Base-by-base conservation (phyloP, 139 green algal species). In the Microglena sp. region DNA sequence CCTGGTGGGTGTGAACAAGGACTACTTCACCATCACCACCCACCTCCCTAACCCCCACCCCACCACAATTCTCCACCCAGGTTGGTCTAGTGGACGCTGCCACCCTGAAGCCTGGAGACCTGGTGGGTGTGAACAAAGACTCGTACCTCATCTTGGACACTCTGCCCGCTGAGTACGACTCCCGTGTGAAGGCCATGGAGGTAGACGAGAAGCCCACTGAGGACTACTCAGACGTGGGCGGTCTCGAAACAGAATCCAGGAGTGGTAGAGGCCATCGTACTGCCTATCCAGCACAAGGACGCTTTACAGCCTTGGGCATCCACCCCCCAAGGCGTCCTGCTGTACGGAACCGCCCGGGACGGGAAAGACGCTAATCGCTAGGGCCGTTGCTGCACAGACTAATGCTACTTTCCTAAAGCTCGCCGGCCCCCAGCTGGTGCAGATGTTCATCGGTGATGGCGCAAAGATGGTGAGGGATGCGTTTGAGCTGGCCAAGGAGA, bases 361-460 rank as follows among this genome's bases (percentile, higher is more conserved):
- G 5, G 92, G 93, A 55, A 98, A 98, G 81, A 98, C 92, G 28
- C 82, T 98, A 11, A 89, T 97, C 24, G 92, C 92, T 0, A 72
- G 92, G 18, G 87, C 92, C 0, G 94, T 92, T 62, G 93, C 93
- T 22, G 93, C 92, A 2, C 89, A 99, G 74, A 99, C 94, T 59
- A 98, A 99, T 73, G 94, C 94, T 33, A 95, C 91, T 7, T 99
- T 96, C 75, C 83, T 99, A 2, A 99, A 99, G 83, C 86, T 99
- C 33, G 94, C 94, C 35, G 94, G 94, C 0, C 90, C 91, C n/a
- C 86, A 94, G 69, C 84, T 97, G 21, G 76, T 84, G 53, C 85
- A 96, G 79, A 99, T 99, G 94, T 99, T 99, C 80, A 99, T 99
- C 63, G 94, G 94, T 27, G 94, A 99, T 40, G 94, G 94, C 30